Evolutionary conservation across 306 rosid species (phyloP), one percentile per base, ranked within the genome.

Genomic region (Dryas octopetala): DNA sequence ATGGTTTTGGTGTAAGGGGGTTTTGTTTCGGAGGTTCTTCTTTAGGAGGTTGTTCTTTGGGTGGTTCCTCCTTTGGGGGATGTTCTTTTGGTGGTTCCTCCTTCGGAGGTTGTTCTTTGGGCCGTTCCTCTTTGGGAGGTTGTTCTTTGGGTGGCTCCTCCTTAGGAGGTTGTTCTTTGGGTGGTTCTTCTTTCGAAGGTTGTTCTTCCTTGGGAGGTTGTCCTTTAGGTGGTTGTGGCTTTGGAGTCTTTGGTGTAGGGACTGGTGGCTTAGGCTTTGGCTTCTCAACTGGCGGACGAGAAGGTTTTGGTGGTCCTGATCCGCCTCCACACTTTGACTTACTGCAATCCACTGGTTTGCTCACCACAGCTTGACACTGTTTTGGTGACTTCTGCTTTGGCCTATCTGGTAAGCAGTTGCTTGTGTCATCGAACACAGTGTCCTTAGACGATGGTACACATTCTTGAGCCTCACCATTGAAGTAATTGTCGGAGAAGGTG

Each of bases 331-430:
- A 94, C 54, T 71, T 77, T 4, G 78, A 68, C 86, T 90, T 90
- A 76, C 88, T 70, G 41, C 98, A 94, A 73, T 94, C 91, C 19
- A 90, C 80, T 0, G 90, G 91, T 43, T 83, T 89, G 75, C 78
- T 85, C 16, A 85, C 91, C 28, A 88, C 87, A 0, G 17, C 67
- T 28, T 75, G 68, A 49, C 98, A 94, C 40, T n/a, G 58, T 0
- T 59, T 73, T 2, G 70, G 3, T 0, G 11, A 11, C 78, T 79
- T 95, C 58, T 95, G 98, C 12, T 80, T 84, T 2, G 97, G 88
- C 70, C 89, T 87, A 2, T 72, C 81, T 0, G 91, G 91, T 32
- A 95, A 67, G 69, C 98, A 95, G 4, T 91, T 91, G 7, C 17
- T 32, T 0, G 4, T 11, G 40, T 90, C 93, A 9, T 86, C 88